phyloP scores from a whole-genome alignment of 345 rosid genomes.

The Excoecaria cochinchinensis region DNA sequence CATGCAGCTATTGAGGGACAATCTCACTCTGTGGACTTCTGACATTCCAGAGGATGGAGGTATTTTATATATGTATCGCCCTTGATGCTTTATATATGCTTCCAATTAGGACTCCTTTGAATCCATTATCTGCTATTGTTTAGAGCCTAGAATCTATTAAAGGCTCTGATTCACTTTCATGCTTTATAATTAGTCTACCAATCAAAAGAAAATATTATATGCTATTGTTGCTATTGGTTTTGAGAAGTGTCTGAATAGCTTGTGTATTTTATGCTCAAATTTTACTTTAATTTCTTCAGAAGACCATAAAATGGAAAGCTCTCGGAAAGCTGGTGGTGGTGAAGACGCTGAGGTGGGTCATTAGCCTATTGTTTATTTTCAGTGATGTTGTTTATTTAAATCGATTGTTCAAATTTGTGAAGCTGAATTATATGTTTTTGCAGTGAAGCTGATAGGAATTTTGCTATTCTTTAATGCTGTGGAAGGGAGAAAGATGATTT shows the following conservation, averaged over 20 bases:
- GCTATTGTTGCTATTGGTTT: background rate
- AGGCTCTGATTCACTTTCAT: background rate
- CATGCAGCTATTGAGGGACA: slow-evolving; percentile 35
- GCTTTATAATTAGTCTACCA: background rate
- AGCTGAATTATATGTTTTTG: background rate
- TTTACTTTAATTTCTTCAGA: slow-evolving; percentile 8
- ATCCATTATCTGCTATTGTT: background rate
- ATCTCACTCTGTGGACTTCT: slow-evolving; percentile 36
- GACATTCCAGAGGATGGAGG: slow-evolving; percentile 37
- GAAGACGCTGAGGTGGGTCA: slow-evolving; percentile 24
- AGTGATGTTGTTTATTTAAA: background rate
- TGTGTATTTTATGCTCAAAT: background rate
- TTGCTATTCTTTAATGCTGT: background rate
- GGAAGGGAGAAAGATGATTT: slow-evolving; percentile 14
- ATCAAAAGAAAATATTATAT: background rate
- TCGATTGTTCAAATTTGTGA: background rate
- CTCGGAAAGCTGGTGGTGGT: slow-evolving; percentile 13
- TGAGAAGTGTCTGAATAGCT: background rate
- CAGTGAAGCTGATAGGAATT: slow-evolving; percentile 6
- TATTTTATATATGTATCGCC: background rate
- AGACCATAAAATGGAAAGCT: slow-evolving; percentile 23
- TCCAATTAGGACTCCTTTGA: background rate
- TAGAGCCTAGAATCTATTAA: background rate
- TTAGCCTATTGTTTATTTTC: background rate
- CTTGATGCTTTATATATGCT: background rate